These are phyloP conservation scores for Apophysomyces ossiformis DNA, from an alignment of 371 early-diverging fungal species.

Conservation along the genomic window DNA sequence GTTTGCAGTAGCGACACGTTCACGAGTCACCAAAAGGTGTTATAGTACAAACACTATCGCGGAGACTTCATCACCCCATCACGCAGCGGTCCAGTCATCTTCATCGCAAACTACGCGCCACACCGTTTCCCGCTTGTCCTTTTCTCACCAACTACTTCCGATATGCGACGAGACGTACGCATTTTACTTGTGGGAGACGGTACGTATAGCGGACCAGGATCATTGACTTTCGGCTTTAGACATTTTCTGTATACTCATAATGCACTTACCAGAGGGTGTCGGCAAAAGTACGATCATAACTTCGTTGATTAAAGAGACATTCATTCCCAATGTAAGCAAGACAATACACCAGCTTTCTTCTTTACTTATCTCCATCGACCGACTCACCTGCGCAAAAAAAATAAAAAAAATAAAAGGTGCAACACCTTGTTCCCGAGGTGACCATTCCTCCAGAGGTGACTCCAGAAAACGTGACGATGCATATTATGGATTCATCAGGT, in stretches of 20 bases:
- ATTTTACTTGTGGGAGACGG: conserved; percentile 91
- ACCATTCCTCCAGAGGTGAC: conserved; percentile 98
- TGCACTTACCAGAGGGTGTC: conserved; percentile 71
- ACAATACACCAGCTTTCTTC: background rate
- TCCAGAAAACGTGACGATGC: conserved; percentile 93
- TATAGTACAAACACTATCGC: conserved; percentile 2
- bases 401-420: conserved; percentile 70
- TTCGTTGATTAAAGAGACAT: conserved; percentile 93
- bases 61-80: conserved; percentile 8
- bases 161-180: conserved; percentile 90
- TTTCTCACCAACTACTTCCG: conserved; percentile 7
- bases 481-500: conserved; percentile 95
- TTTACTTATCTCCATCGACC: background rate
- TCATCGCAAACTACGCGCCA: conserved; percentile 10
- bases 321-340: conserved; percentile 83
- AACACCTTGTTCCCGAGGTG: conserved; percentile 95
- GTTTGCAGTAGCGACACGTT: conserved; percentile 2
- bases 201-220: conserved; percentile 46
- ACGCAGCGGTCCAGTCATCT: conserved; percentile 10
- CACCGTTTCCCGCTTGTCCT: conserved; percentile 17
- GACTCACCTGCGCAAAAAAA: background rate
- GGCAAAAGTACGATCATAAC: conserved; percentile 97
- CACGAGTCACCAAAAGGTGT: conserved; percentile 12
- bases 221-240: background rate
- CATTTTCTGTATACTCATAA: background rate